Base-by-base conservation (phyloP, 78 protist genomes). In the Acrasis kona region DNA sequence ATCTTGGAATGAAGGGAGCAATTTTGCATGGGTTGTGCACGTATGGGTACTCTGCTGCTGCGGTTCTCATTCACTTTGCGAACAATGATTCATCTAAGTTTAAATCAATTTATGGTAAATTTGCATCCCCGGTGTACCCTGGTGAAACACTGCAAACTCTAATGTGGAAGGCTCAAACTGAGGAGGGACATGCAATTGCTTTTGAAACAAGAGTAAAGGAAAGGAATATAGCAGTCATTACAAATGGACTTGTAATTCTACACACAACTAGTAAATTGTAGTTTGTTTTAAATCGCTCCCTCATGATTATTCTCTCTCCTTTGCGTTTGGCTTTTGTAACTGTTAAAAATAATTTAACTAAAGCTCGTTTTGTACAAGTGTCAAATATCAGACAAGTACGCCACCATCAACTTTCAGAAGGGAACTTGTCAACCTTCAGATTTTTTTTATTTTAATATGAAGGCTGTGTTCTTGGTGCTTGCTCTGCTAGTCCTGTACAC, bases 1-100 rank as follows among this genome's bases (percentile, higher is more conserved):
- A 64, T 39, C 67, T 42, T 4, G 79, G 79, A 50, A 75, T 80
- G 41, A 12, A 72, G 39, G 10, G 30, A 75, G 81, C 85, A 19
- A 80, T 80, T 10, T 75, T 80, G 31, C 85, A 80, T 42, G 85
- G 85, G 27, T 79, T 80, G 35, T 80, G 85, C 72, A 37, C 85
- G 10, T 73, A 69, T 8, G 85, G 85, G 5, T 31, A 10, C 9
- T 58, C 70, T 31, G 41, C 30, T 10, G 80, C 71, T 10, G 72
- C 36, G 70, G 40, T 80, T 10, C 4, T 80, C 34, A 2, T 29
- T 28, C 58, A 39, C 31, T 79, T n/a, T 27, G 12, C 40, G 10
- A 12, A n/a, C 30, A 57, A 31, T 42, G 84, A 79, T 58, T 36
- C 77, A 9, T 19, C 1, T 8, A 40, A 9, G 37, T 41, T 79